Base-by-base conservation (phyloP, 805 yeast species). In the Zygosaccharomyces bisporus region DNA sequence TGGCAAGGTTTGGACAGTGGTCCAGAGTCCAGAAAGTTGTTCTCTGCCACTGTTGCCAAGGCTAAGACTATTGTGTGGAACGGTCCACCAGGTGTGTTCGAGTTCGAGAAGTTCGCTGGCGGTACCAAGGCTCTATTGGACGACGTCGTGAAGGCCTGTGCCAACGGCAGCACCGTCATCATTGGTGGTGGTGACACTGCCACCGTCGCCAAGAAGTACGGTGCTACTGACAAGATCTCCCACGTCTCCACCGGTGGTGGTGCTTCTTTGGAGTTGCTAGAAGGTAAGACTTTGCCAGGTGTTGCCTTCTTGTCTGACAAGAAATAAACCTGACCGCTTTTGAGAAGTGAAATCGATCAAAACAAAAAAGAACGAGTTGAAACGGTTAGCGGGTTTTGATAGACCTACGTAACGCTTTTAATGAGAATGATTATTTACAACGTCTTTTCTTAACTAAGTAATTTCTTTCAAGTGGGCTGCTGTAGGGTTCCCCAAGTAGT, bases 161-260 rank as follows among this genome's bases (percentile, higher is more conserved):
- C 79, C 69, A 78, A 80, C 49, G 97, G 97, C 67, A 81, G 81
- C 78, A 86, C 96, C 54, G 96, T 91, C 54, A 95, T 91, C 73
- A 86, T 93, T 64, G 81, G 83, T 62, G 99, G 99, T 74, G 99
- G 99, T 80, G 99, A 93, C 75, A 93, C 99, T 63, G 99, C 99
- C 60, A 93, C 99, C 57, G 93, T 90, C 58, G 96, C 96, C 66
- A 91, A 91, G 88, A 93, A 93, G 79, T 93, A 75, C 74, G 96
- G 96, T 69, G 96, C 83, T 56, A 90, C 87, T 61, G 96, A 87
- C 69, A 87, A 93, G 79, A 80, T 93, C 64, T 88, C 97, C 43
- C 99, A 93, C 73, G 96, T 93, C 58, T 91, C 98, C 58, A 93
- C 99, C 54, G 99, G 99, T 76, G 99, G 99, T 76, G 99, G 99